phyloP scores from a whole-genome alignment of 495 filamentous ascomycete species.

The Trichoderma reesei region DNA sequence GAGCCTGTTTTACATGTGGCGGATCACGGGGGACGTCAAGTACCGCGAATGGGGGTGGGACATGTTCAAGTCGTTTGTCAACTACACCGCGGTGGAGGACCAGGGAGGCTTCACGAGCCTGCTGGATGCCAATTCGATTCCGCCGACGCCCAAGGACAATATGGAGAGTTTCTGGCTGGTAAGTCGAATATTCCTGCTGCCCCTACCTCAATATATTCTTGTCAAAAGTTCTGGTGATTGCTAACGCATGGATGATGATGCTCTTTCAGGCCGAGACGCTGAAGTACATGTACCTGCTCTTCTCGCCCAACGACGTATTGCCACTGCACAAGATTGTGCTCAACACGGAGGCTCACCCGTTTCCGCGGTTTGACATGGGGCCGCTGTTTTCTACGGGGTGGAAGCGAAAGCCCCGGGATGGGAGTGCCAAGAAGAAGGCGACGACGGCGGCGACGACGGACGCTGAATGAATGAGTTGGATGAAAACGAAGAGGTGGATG shows the following conservation, averaged over 20 bases:
- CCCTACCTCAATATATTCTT: not conserved
- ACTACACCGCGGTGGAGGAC: slow-evolving; percentile 66
- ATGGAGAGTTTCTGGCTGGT: slow-evolving; percentile 96
- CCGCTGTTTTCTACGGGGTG: slow-evolving; percentile 80
- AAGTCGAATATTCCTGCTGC: slow-evolving; percentile 21
- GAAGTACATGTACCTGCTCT: slow-evolving; percentile 95
- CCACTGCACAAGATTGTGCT: slow-evolving; percentile 79
- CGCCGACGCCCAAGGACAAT: slow-evolving; percentile 58
- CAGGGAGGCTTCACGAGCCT: slow-evolving; percentile 77
- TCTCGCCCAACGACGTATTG: slow-evolving; percentile 74
- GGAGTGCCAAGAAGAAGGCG: slow-evolving; percentile 27
- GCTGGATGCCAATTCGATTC: slow-evolving; percentile 59
- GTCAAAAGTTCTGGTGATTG: not conserved
- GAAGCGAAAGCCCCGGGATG: slow-evolving; percentile 56
- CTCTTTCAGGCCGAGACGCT: slow-evolving; percentile 72
- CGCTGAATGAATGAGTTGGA: too few relatives aligned
- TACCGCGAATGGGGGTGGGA: slow-evolving; percentile 98
- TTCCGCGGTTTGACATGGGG: slow-evolving; percentile 75
- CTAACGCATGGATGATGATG: not conserved
- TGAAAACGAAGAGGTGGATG: not conserved
- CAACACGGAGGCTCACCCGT: slow-evolving; percentile 90
- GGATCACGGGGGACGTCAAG: slow-evolving; percentile 82
- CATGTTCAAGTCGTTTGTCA: slow-evolving; percentile 88
- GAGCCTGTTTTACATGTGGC: slow-evolving; percentile 96
- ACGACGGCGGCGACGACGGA: not conserved